Base-by-base conservation (phyloP, 768 basidiomycete genomes). In the Rhodotorula babjevae region DNA sequence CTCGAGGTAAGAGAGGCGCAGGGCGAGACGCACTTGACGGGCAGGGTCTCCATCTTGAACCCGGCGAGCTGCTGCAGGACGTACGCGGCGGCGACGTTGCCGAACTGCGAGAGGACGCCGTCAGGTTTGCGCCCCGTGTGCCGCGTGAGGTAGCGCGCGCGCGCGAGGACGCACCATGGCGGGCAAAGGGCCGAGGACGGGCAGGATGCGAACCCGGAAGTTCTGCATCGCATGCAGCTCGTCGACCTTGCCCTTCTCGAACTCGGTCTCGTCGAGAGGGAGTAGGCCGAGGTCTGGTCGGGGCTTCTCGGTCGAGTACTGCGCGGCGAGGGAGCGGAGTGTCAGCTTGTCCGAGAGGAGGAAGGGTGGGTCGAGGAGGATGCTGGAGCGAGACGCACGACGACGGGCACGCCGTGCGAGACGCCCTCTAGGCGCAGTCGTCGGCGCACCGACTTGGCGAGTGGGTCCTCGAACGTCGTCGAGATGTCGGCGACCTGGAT, bases 401-500 rank as follows among this genome's bases (percentile, higher is more conserved):
- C 71, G 29, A 78, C 73, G 1, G 83, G 83, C 33, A 84, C 82
- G 47, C 84, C 84, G 33, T 64, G 57, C 9, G 67, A 31, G 36
- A 84, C 79, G 25, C 83, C 83, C 46, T 65, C 71, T 16, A 76
- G 46, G 46, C 73, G 73, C 67, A 84, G 75, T 60, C 90, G 87
- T 40, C 88, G 84, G 9, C 96, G 87, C 40, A 98, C 93, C 31
- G 90, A 86, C 68, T 94, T 89, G 33, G 96, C 96, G 27, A 99
- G 86, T 9, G 94, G 93, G 80, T 98, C 96, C 78, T 98, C 95
- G 53, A 91, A 85, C 0, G 96, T 97, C 68, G 84, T 84, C 5
- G 93, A 93, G 76, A 98, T 92, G 82, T 98, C 95, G 74, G 83
- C 81, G 68, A 98, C 96, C 81, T 98, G 94, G 36, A 99, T 87